Evolutionary conservation across 495 filamentous ascomycete species (phyloP).

Genomic region (Penicillium maclennaniae): DNA sequence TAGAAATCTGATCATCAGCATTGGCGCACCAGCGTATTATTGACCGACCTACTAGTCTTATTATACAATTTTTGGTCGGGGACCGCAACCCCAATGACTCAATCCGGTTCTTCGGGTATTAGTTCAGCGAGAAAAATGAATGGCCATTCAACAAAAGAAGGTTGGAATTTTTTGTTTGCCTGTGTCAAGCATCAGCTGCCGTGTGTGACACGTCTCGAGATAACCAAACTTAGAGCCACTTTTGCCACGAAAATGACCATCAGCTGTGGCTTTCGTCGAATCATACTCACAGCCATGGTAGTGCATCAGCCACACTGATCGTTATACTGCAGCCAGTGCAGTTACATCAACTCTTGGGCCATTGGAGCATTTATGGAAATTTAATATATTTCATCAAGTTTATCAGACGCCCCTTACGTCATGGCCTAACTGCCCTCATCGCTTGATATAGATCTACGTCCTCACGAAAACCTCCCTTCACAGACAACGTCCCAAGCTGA

Average conservation of each 20-base stretch:
- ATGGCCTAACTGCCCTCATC: conserved; percentile 3
- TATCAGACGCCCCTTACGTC: conserved; percentile 21
- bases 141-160: too few relatives aligned
- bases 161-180: too few relatives aligned
- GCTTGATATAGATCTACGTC: conserved; percentile 14
- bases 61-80: too few relatives aligned
- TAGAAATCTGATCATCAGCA: too few relatives aligned
- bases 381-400: conserved; percentile 24
- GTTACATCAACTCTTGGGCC: not conserved
- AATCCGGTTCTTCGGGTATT: too few relatives aligned
- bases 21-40: too few relatives aligned
- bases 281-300: not conserved
- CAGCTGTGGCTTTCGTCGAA: not conserved
- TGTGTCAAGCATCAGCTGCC: too few relatives aligned
- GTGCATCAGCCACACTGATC: not conserved
- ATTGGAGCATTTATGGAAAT: conserved; percentile 1
- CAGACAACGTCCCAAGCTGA: not conserved
- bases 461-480: not conserved
- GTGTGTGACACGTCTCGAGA: too few relatives aligned
- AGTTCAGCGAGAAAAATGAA: too few relatives aligned
- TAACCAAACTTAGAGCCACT: not conserved
- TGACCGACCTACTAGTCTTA: too few relatives aligned
- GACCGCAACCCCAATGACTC: too few relatives aligned
- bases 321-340: conserved; percentile 1
- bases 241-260: not conserved